A percentile compares a stretch with the other conserved stretches of the same genome.
Conservation (phyloP, 768 basidiomycete species). For the Mycena capillaripes region DNA sequence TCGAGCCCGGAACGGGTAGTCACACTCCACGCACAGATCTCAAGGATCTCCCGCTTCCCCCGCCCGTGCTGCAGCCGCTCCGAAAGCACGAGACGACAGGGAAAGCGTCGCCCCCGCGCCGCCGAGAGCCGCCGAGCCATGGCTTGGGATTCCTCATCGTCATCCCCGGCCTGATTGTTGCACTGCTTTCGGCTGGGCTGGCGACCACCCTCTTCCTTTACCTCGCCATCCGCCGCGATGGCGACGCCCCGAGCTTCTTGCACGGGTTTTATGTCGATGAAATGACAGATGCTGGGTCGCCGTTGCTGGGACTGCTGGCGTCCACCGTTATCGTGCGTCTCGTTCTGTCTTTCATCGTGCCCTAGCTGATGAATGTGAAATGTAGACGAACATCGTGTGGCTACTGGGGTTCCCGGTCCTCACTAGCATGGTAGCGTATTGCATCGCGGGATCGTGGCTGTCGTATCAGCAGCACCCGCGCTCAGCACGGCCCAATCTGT, state of each 20-base stretch:
- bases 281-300: background rate
- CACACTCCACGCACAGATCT: background rate
- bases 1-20: conserved; percentile 1
- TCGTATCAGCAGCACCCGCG: conserved; percentile 31
- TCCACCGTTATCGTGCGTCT: conserved; percentile 32
- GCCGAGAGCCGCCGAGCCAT: background rate
- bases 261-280: conserved; percentile 34
- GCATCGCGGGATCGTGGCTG: conserved; percentile 31
- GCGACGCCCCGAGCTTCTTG: background rate
- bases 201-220: conserved; percentile 22
- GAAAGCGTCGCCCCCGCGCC: conserved; percentile 7
- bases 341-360: background rate
- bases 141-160: conserved; percentile 32
- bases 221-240: conserved; percentile 7
- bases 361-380: background rate
- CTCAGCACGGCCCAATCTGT: conserved; percentile 14
- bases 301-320: conserved; percentile 22
- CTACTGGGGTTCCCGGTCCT: conserved; percentile 28
- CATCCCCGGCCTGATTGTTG: conserved; percentile 27
- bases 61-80: conserved; percentile 32
- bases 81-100: conserved; percentile 33
- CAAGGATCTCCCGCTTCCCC: conserved; percentile 28
- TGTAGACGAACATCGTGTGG: conserved; percentile 32
- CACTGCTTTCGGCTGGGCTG: conserved; percentile 25
- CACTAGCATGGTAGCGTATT: conserved; percentile 30